These are phyloP conservation scores for Hymenoscyphus salicellus DNA, from an alignment of 2,329 filamentous ascomycete genomes.

Conservation along the genomic window DNA sequence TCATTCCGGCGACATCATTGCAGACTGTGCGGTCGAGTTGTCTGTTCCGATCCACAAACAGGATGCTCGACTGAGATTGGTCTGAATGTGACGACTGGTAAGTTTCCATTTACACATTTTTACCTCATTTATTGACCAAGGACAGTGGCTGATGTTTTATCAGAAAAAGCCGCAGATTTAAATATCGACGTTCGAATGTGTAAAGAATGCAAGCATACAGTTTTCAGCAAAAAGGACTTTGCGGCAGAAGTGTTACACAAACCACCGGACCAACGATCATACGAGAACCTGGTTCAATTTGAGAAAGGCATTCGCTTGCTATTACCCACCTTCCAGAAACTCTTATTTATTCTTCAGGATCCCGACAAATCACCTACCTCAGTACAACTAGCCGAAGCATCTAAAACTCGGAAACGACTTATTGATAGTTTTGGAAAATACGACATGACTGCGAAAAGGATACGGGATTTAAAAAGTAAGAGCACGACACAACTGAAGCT, in stretches of 20 bases:
- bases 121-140: conserved; percentile 29
- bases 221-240: conserved; percentile 69
- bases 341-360: conserved; percentile 62
- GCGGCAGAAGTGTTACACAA: conserved; percentile 54
- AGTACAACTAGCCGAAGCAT: conserved; percentile 62
- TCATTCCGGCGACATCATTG: conserved; percentile 93
- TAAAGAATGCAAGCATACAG: conserved; percentile 73
- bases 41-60: conserved; percentile 84
- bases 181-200: conserved; percentile 87
- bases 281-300: conserved; percentile 67
- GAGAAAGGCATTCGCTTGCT: conserved; percentile 67
- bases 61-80: conserved; percentile 81
- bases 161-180: conserved; percentile 54
- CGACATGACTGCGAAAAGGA: conserved; percentile 64
- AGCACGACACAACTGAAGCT: conserved; percentile 61
- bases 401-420: conserved; percentile 66
- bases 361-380: conserved; percentile 50
- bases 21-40: conserved; percentile 85
- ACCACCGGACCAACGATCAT: conserved; percentile 61
- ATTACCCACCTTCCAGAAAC: conserved; percentile 66
- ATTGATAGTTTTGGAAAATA: conserved; percentile 72
- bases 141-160: conserved; percentile 38
- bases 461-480: conserved; percentile 63
- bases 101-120: conserved; percentile 34
- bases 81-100: conserved; percentile 68